Evolutionary conservation across 2,329 filamentous ascomycete genomes (phyloP), one percentile per base, ranked within the genome.

Genomic region (Colletotrichum chlorophyti): DNA sequence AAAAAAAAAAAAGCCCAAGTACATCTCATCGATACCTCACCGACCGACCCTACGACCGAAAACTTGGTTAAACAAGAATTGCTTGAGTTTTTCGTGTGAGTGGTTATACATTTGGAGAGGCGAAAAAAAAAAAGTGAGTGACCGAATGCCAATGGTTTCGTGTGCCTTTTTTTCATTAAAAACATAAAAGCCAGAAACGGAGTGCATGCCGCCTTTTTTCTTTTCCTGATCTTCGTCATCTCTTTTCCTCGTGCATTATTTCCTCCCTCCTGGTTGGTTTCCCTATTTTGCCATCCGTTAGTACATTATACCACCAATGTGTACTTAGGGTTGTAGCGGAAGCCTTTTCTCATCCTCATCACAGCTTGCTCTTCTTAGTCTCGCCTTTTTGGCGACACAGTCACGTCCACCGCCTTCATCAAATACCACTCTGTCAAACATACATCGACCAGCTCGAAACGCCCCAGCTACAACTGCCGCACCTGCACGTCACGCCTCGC

Each of bases 121-220:
- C 51, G 19, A 52, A 52, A 43, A 41, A 50, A 41, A 35, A 42
- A 17, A 31, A 21, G 32, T 11, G 15, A 47, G 42, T 35, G 15
- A 38, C 51, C 50, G 55, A 42, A 51, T 59, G 43, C 55, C 51
- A n/a, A 37, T 46, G 46, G n/a, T 24, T 49, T 59, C 45, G 42
- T 59, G 55, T 46, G 40, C 53, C 53, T 42, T 26, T 24, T 21
- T 12, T 55, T 19, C 50, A 6, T 55, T 43, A 19, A n/a, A n/a
- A n/a, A n/a, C n/a, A n/a, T n/a, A n/a, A n/a, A n/a, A n/a, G n/a
- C n/a, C n/a, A n/a, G n/a, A n/a, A n/a, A n/a, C n/a, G n/a, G n/a
- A n/a, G 55, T 55, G 55, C 51, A 51, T 59, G 43, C 55, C 51
- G n/a, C 37, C 41, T 53, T n/a, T 24, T 49, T 59, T 49, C 51